These are phyloP conservation scores for Whalleya microplaca DNA, from an alignment of 2,329 filamentous ascomycete genomes.

Conservation along the genomic window DNA sequence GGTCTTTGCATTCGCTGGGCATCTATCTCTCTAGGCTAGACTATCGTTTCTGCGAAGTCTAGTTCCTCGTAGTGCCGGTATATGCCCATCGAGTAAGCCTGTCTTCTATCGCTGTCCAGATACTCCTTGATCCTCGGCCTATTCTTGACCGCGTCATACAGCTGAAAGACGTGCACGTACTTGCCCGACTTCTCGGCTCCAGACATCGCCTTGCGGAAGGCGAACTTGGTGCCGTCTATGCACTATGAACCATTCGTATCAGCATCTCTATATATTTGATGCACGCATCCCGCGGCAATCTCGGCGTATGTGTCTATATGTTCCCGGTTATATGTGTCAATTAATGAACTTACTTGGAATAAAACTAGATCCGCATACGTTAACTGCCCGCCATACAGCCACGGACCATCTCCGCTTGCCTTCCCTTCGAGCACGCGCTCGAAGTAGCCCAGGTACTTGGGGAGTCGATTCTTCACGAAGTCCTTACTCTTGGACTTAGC, in stretches of 20 bases:
- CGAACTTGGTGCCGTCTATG: conserved; percentile 63
- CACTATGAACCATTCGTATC: conserved; percentile 39
- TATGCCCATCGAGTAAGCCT: conserved; percentile 66
- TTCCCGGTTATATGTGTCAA: not conserved
- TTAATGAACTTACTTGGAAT: conserved; percentile 61
- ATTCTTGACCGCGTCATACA: conserved; percentile 66
- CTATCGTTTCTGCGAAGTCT: conserved; percentile 45
- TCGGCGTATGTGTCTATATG: too few relatives aligned
- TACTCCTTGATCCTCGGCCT: conserved; percentile 70
- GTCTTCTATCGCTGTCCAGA: conserved; percentile 65
- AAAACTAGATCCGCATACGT: conserved; percentile 76
- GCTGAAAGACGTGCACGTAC: conserved; percentile 64
- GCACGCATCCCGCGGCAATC: too few relatives aligned
- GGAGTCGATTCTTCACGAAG: conserved; percentile 65
- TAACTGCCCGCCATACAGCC: conserved; percentile 66
- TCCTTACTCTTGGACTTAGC: conserved; percentile 59
- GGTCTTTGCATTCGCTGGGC: too few relatives aligned
- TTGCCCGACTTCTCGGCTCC: conserved; percentile 58
- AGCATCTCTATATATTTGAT: not conserved
- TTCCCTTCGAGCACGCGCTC: conserved; percentile 66
- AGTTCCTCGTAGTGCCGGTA: conserved; percentile 76
- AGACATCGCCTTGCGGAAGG: conserved; percentile 70
- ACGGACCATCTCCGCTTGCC: conserved; percentile 60
- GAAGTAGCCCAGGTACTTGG: conserved; percentile 74
- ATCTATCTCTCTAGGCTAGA: not conserved